Evolutionary conservation across 2,329 filamentous ascomycete genomes (phyloP), one percentile per base, ranked within the genome.

Genomic region (Emmonsiellopsis sp.): DNA sequence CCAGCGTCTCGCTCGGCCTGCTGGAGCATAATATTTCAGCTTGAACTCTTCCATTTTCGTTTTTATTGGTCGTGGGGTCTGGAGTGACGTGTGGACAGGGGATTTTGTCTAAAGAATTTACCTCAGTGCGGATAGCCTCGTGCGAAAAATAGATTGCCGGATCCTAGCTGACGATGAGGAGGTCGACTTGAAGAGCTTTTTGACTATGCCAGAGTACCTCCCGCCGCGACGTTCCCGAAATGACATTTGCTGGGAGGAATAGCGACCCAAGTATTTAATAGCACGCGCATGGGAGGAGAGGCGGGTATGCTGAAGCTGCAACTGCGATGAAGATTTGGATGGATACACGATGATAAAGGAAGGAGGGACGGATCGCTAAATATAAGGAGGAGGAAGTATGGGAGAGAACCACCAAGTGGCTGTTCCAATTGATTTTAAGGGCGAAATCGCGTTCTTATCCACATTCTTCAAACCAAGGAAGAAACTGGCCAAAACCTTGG

Each of bases 81-180:
- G 53, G 52, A 55, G 57, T 11, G 10, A 54, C 5, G 20, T 26
- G 20, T 26, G 20, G 20, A 5, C 20, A 55, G 45, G 54, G 49
- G 50, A 37, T 37, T 51, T 40, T 49, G 46, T 5, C 20, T 5
- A 40, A 30, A 38, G 7, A 13, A 46, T 43, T 60, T 70, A 70
- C 67, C 66, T 67, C 59, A 59, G 65, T 44, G 60, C 63, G 54
- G 70, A 64, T 38, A 66, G 54, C 58, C 62, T 65, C 65, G 66
- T 67, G 59, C 66, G 68, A 54, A 68, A 60, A 34, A 70, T 57
- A 49, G 64, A 56, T 46, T 65, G 64, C 35, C 67, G 61, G 30
- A 35, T 35, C 58, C 63, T 63, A 54, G 59, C 63, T 51, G 64
- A 61, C 35, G 61, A 55, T 30, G 60, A 58, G 55, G 58, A 54